Evolutionary conservation across 2,329 filamentous ascomycete genomes (phyloP), one percentile per base, ranked within the genome.

Genomic region (Fonsecaea nubica): DNA sequence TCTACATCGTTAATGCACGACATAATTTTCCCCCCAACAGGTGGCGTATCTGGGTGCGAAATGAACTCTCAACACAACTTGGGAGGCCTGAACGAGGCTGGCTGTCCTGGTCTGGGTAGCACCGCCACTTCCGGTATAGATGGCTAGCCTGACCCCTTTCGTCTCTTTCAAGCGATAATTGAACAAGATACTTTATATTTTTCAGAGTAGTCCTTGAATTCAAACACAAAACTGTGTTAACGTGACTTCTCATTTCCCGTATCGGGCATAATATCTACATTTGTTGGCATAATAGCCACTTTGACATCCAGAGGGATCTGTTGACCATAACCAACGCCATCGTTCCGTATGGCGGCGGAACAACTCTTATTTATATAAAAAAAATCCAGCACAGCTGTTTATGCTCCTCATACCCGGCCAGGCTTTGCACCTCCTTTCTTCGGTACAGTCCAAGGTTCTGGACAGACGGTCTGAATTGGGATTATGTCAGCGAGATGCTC

Each of bases 391-490:
- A 61, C 58, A 61, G 48, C 58, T 40, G 45, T 40, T 18, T 52
- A 18, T 32, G 10, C 5, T n/a, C 33, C 33, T 68, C 50, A 70
- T 68, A 69, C 80, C 71, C 68, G 65, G 54, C 70, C 66, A 7
- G 38, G 58, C 62, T 63, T 64, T 15, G 64, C 61, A 62, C 54
- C 66, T 53, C 45, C 57, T 58, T 85, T 82, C 75, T 87, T 84
- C 2, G 89, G 89, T 58, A 92, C 80, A 58, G 89, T 89, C 89
- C 89, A 92, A 15, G 89, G 89, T 73, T 87, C 86, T 54, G 86
- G 82, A 76, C 89, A 91, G 63, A 91, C 86, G 64, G 89, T 85
- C 88, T 90, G 63, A 25, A 25, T 55, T 36, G 12, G 21, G 53
- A 58, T 60, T 53, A 62, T 30, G 53, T 74, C 65, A 74, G 64